Conservation (phyloP, 2,329 filamentous ascomycete genomes). For the Aureobasidium sp. region DNA sequence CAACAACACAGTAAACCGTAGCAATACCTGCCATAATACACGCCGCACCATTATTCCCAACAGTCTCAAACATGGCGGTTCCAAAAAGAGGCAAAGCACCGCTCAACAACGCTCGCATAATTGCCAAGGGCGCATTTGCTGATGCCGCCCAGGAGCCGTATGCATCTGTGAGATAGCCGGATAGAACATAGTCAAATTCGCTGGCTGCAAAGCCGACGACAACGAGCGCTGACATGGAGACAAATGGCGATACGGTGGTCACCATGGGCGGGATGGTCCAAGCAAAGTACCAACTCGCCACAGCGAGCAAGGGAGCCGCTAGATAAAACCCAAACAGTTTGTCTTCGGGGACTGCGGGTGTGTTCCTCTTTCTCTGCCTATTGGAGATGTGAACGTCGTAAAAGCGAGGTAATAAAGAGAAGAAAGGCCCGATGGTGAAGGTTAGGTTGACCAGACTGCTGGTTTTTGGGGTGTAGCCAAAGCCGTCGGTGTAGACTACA, state of each 20-base stretch:
- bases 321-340: not conserved
- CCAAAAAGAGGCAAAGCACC: slow-evolving; percentile 37
- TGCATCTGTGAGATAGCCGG: slow-evolving; percentile 40
- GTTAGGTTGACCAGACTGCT: not conserved
- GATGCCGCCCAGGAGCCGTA: slow-evolving; percentile 41
- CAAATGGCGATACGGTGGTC: not conserved
- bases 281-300: not conserved
- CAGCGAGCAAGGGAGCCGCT: not conserved
- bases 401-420: not conserved
- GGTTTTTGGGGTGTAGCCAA: not conserved
- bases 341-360: not conserved
- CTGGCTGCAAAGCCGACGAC: slow-evolving; percentile 43
- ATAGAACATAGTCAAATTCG: slow-evolving; percentile 38
- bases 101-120: slow-evolving; percentile 34
- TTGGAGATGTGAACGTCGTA: not conserved
- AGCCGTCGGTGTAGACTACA: not conserved
- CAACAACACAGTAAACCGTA: slow-evolving; percentile 35
- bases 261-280: not conserved
- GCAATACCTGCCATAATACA: slow-evolving; percentile 37
- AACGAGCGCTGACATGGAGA: not conserved
- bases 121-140: slow-evolving; percentile 37
- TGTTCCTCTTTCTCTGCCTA: not conserved
- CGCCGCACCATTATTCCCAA: slow-evolving; percentile 36
- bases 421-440: not conserved
- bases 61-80: slow-evolving; percentile 32